Evolutionary conservation across 176 grass and related monocot species (phyloP), one percentile per base, ranked within the genome.

Genomic region (Echinochloa phyllopogon): DNA sequence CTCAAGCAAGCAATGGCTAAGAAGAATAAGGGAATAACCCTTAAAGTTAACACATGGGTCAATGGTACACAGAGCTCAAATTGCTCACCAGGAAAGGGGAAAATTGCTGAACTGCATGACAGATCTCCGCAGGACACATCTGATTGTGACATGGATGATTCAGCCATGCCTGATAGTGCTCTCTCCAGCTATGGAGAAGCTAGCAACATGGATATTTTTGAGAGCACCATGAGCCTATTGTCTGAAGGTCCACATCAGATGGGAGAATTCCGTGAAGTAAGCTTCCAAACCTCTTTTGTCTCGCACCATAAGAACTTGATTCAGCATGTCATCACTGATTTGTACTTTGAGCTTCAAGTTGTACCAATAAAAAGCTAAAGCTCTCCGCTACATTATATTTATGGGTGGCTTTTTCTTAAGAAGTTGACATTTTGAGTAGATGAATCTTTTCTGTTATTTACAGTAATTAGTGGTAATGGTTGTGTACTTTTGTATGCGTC

Each of bases 151-250:
- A 90, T 95, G 73, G 91, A 81, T 15, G 89, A 94, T 73, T 85
- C 77, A 11, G 87, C 82, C 61, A 93, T 93, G 82, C 95, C 93
- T 20, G 88, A 86, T 59, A 93, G 93, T 90, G 89, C 93, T 74
- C 75, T 91, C 74, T 98, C 92, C 21, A 95, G 93, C 82, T 93
- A 90, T 83, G 93, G 96, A 82, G 96, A 98, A 80, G 93, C 89
- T 76, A 92, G 88, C 65, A 92, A 98, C 66, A 85, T 98, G 91
- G 91, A 89, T 79, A 94, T 92, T 47, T 91, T 86, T 88, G 90
- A 93, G 73, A 94, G 78, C 82, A 86, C 95, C 62, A 86, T 89
- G 75, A 89, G 64, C 73, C 64, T 95, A 56, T 90, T 95, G 61
- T 95, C 89, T 82, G 90, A 80, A 87, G 95, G 79, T 82, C 84